phyloP scores from a whole-genome alignment of 768 basidiomycete species.

The Amanita phalloides region DNA sequence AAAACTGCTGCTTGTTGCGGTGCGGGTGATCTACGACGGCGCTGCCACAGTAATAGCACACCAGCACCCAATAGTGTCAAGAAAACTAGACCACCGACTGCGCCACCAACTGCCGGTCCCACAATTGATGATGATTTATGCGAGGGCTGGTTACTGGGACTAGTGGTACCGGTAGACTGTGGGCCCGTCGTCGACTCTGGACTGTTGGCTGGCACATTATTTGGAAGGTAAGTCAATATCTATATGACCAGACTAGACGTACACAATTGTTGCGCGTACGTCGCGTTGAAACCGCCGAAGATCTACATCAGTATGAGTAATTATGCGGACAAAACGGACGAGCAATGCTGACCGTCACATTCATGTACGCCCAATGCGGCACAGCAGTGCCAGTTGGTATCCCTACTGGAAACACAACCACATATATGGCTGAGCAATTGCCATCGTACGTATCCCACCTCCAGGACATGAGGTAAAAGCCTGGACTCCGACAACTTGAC shows the following conservation, averaged over 20 bases:
- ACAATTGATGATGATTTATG: slow-evolving; percentile 20
- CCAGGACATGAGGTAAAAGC: slow-evolving; percentile 3
- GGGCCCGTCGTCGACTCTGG: slow-evolving; percentile 25
- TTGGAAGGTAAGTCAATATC: neutral
- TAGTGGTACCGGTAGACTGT: slow-evolving; percentile 10
- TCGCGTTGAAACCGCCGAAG: slow-evolving; percentile 21
- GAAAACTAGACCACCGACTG: slow-evolving; percentile 42
- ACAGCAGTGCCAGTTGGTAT: slow-evolving; percentile 33
- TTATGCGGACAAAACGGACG: neutral
- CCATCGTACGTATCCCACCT: slow-evolving; percentile 39
- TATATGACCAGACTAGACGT: neutral
- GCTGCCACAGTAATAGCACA: slow-evolving; percentile 20
- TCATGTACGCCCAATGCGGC: slow-evolving; percentile 39
- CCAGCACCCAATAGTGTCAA: slow-evolving; percentile 27
- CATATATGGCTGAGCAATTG: slow-evolving; percentile 36
- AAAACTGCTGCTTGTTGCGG: neutral
- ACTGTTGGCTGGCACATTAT: slow-evolving; percentile 12
- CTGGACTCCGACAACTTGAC: no score
- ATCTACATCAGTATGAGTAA: slow-evolving; percentile 10
- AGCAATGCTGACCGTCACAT: slow-evolving; percentile 24
- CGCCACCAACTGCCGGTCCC: slow-evolving; percentile 56
- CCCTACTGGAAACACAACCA: slow-evolving; percentile 18
- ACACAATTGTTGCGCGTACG: slow-evolving; percentile 20
- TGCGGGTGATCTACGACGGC: slow-evolving; percentile 6
- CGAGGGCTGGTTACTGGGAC: neutral